Percentiles rank a stretch among this genome's conserved stretches.
Conservation (phyloP, 176 grass and related monocot genomes). For the Rhynchospora tenuis region DNA sequence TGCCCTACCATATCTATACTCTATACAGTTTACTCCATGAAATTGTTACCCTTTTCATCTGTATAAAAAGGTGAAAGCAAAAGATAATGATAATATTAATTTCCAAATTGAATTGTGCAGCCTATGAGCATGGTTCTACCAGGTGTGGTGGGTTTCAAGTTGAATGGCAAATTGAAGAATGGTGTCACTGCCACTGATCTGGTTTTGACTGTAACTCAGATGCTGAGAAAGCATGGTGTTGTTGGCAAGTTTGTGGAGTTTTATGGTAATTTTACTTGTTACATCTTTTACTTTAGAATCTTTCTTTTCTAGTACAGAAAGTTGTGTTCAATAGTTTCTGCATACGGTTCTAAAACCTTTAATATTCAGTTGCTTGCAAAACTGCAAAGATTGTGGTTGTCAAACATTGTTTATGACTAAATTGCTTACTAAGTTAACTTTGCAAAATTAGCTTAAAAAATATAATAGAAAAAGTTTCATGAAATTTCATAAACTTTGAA, state of each 20-base stretch:
- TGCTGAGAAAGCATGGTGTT: conserved; percentile 86
- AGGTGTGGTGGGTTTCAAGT: conserved; percentile 83
- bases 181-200: conserved; percentile 89
- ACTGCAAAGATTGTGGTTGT: not conserved
- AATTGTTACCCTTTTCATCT: not conserved
- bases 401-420: not conserved
- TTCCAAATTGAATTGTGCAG: conserved; percentile 30
- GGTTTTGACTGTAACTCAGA: conserved; percentile 93
- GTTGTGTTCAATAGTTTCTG: not conserved
- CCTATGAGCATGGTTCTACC: conserved; percentile 99
- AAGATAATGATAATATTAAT: not conserved
- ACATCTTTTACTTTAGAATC: not conserved
- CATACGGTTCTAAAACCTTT: not conserved
- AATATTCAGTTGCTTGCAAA: not conserved
- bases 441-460: not conserved
- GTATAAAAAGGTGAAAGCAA: not conserved
- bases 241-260: conserved; percentile 98
- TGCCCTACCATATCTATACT: not conserved
- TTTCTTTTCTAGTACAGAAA: not conserved
- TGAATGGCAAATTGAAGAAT: conserved; percentile 56
- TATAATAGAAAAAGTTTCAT: not conserved
- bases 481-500: not conserved
- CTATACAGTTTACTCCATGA: not conserved
- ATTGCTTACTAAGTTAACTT: not conserved
- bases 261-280: conserved; percentile 41